Percentiles rank a stretch among this genome's conserved stretches.
Evolutionary conservation across 2,329 filamentous ascomycete species (phyloP).

Genomic region (Sclerotinia glacialis): DNA sequence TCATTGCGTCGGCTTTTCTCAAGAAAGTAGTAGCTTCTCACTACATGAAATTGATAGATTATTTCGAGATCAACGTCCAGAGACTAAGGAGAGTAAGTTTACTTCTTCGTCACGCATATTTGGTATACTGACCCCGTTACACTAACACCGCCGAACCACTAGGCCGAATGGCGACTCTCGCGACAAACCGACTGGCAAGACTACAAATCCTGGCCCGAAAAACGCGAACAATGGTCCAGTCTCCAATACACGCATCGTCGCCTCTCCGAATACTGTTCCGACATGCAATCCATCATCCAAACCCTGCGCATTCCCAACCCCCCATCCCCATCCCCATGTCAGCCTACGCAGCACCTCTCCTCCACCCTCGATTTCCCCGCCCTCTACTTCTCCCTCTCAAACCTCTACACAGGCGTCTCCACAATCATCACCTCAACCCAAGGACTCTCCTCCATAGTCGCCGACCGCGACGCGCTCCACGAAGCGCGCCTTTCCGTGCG

Average conservation of each 20-base stretch:
- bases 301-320: background rate
- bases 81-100: background rate
- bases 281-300: slow-evolving; percentile 1
- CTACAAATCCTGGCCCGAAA: slow-evolving; percentile 1
- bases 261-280: slow-evolving; percentile 8
- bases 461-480: background rate
- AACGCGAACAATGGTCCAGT: slow-evolving; percentile 2
- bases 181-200: background rate
- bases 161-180: slow-evolving; percentile 1
- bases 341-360: background rate
- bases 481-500: background rate
- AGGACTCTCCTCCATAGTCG: slow-evolving; percentile 5
- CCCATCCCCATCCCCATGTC: too few relatives aligned
- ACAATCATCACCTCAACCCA: background rate
- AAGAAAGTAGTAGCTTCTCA: slow-evolving; percentile 21
- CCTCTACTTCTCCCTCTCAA: background rate
- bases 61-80: slow-evolving; percentile 6
- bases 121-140: too few relatives aligned
- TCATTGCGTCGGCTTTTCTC: slow-evolving; percentile 12
- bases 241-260: background rate
- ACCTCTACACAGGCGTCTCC: background rate
- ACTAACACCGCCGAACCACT: background rate
- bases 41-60: slow-evolving; percentile 24
- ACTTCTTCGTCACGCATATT: too few relatives aligned
- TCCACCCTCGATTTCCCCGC: background rate